Base-by-base conservation (phyloP, 1,284 basidiomycete genomes). In the Ganoderma sinense region DNA sequence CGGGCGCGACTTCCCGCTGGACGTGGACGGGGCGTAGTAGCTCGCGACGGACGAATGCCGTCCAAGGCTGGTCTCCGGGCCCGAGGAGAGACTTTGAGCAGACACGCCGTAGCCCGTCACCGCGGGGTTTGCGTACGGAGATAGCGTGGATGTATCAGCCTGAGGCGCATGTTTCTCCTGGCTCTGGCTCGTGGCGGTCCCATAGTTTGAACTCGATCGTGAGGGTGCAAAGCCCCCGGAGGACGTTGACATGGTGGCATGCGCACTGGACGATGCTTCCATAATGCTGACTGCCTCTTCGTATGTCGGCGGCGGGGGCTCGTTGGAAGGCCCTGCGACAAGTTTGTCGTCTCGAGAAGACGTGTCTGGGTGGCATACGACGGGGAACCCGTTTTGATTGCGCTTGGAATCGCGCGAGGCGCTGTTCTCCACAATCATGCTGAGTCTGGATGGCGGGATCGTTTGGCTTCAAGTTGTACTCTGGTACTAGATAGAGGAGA, bases 291-390 rank as follows among this genome's bases (percentile, higher is more conserved):
- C 20, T 2, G 62, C 62, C 43, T 63, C 62, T 31, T 63, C 62
- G 36, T 55, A 64, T 16, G 63, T 64, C 2, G 63, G 63, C 0
- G 63, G 63, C 13, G 63, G 48, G 2, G 51, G 48, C 36, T 53
- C 51, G 36, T 59, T 59, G 7, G 56, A 59, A 2, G 56, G 56
- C 3, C 56, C 56, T 11, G 62, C 31, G 20, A 11, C 43, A 16
- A 33, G 14, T 2, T 36, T 16, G 4, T 31, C 43, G 33, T 23
- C 13, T n/a, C 16, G 2, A 1, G 36, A 4, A 36, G 31, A 2
- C 4, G 36, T 10, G 23, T 64, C 63, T 29, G n/a, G 48, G 6
- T 53, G 36, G 33, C 20, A 13, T 6, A 26, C 1, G 51, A 29
- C 13, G 4, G 63, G 63, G 51, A 53, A 64, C 11, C 63, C 63